These are phyloP conservation scores for Astragalus glycyphyllos DNA, from an alignment of 306 rosid species.

Conservation along the genomic window DNA sequence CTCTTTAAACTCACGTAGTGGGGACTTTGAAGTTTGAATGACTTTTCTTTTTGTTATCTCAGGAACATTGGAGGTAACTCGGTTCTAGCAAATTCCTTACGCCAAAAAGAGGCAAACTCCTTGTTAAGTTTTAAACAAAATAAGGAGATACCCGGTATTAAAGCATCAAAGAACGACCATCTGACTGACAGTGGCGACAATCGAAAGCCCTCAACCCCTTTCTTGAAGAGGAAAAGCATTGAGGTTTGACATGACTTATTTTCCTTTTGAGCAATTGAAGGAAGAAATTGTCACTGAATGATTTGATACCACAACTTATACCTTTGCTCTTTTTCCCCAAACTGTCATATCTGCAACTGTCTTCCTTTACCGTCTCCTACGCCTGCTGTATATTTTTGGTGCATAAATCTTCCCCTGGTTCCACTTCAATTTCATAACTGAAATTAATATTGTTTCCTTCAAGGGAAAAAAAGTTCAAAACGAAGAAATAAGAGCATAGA, in stretches of 20 bases:
- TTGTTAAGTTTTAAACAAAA: conserved; percentile 43
- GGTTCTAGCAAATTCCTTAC: conserved; percentile 46
- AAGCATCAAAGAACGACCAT: conserved; percentile 47
- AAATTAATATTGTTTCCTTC: conserved; percentile 21
- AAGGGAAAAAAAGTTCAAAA: neutral
- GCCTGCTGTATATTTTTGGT: conserved; percentile 21
- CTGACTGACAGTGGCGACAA: conserved; percentile 51
- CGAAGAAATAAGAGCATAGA: neutral
- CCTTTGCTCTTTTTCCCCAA: neutral
- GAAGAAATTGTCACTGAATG: conserved; percentile 16
- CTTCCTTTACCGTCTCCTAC: conserved; percentile 24
- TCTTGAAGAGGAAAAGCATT: conserved; percentile 66
- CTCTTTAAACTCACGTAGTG: conserved; percentile 4
- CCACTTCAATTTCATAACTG: neutral
- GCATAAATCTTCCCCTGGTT: conserved; percentile 15
- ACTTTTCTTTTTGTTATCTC: conserved; percentile 33
- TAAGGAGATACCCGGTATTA: conserved; percentile 45
- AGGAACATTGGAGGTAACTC: conserved; percentile 53
- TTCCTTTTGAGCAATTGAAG: conserved; percentile 24
- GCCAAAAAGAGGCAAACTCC: conserved; percentile 49
- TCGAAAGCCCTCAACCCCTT: conserved; percentile 44
- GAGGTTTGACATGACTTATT: conserved; percentile 57
- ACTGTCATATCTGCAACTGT: conserved; percentile 23
- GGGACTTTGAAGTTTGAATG: conserved; percentile 41
- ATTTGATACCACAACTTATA: conserved; percentile 37